Conservation (phyloP, 495 filamentous ascomycete genomes). For the Hypoxylon rickii region DNA sequence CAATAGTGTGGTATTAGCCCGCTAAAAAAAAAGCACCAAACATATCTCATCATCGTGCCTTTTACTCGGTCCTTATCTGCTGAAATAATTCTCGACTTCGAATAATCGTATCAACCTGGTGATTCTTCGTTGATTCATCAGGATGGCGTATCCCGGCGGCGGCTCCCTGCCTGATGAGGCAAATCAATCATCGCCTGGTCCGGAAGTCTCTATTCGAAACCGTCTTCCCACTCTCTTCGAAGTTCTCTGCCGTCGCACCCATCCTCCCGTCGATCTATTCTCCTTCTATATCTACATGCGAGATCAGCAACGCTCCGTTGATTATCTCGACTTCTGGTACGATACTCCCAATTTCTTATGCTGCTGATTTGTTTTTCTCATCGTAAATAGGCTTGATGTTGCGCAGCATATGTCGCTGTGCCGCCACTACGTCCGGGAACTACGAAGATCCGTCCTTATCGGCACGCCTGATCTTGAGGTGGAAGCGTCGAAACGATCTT, state of each 20-base stretch:
- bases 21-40: too few relatives aligned
- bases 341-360: constrained; percentile 27
- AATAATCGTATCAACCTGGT: constrained; percentile 1
- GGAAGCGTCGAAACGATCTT: constrained; percentile 79
- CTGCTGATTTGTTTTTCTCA: constrained; percentile 2
- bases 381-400: constrained; percentile 83
- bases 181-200: constrained; percentile 45
- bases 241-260: constrained; percentile 86
- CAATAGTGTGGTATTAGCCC: too few relatives aligned
- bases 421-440: constrained; percentile 94
- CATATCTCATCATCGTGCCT: too few relatives aligned
- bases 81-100: too few relatives aligned
- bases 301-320: constrained; percentile 95
- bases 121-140: constrained; percentile 14
- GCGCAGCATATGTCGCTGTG: constrained; percentile 98
- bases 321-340: constrained; percentile 98
- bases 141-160: constrained; percentile 43
- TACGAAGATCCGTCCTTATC: constrained; percentile 89
- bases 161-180: constrained; percentile 19
- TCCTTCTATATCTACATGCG: constrained; percentile 99
- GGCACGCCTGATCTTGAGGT: constrained; percentile 91
- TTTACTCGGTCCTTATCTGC: too few relatives aligned
- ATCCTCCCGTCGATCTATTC: constrained; percentile 93
- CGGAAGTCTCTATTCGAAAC: constrained; percentile 65
- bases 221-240: constrained; percentile 93